Conservation (phyloP, 495 filamentous ascomycete genomes). For the Aspergillus conjunctus region DNA sequence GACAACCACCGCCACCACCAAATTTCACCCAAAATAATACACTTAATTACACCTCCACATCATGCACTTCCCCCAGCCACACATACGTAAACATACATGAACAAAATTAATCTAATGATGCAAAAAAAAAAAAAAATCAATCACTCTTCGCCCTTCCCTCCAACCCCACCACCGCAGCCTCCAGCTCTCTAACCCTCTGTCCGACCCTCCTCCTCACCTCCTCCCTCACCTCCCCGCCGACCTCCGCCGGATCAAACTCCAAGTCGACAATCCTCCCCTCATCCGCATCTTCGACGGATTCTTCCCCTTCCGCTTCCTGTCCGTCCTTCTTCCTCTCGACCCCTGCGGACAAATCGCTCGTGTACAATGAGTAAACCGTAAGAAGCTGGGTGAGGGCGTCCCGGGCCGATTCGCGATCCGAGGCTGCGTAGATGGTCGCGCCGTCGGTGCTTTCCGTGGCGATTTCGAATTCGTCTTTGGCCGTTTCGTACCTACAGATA, state of each 20-base stretch:
- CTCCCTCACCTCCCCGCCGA: slow-evolving; percentile 32
- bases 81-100: background rate
- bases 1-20: background rate
- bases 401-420: slow-evolving; percentile 47
- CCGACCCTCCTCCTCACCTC: slow-evolving; percentile 46
- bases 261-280: slow-evolving; percentile 31
- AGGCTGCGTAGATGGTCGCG: slow-evolving; percentile 50
- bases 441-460: slow-evolving; percentile 47
- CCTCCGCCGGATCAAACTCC: slow-evolving; percentile 35
- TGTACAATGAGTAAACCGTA: slow-evolving; percentile 42
- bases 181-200: slow-evolving; percentile 46
- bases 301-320: background rate
- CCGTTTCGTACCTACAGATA: slow-evolving; percentile 35
- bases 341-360: slow-evolving; percentile 17
- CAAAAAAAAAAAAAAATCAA: slow-evolving; percentile 18
- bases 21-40: background rate
- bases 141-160: slow-evolving; percentile 45
- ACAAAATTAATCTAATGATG: background rate
- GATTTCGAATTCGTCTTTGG: slow-evolving; percentile 53
- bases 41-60: background rate
- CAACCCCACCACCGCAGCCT: slow-evolving; percentile 43
- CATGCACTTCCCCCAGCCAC: background rate
- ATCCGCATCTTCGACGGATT: slow-evolving; percentile 14
- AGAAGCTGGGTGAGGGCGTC: slow-evolving; percentile 45
- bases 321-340: slow-evolving; percentile 2